These are phyloP conservation scores for Dioszegia hungarica DNA, from an alignment of 768 basidiomycete genomes.

Conservation along the genomic window DNA sequence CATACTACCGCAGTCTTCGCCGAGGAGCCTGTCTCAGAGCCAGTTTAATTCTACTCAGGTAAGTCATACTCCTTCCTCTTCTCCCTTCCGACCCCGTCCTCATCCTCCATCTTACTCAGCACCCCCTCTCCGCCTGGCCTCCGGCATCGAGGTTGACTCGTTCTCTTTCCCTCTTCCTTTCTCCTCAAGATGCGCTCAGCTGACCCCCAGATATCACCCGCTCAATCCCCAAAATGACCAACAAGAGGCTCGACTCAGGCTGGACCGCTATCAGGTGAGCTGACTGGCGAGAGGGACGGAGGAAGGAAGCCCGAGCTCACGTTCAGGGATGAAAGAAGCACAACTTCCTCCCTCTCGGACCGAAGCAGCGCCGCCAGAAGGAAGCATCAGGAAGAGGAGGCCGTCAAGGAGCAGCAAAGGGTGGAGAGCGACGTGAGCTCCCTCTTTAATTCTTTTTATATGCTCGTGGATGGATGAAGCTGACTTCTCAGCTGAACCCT, in stretches of 20 bases:
- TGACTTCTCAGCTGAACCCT: slow-evolving; percentile 10
- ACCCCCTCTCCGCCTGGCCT: not conserved
- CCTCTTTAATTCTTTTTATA: not conserved
- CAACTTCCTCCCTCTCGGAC: not conserved
- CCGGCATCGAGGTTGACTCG: not conserved
- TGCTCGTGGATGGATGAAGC: not conserved
- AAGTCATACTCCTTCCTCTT: not conserved
- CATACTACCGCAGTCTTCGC: not conserved
- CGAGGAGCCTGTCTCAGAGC: too few relatives aligned
- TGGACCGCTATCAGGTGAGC: slow-evolving; percentile 1
- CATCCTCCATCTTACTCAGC: not conserved
- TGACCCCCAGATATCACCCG: too few relatives aligned
- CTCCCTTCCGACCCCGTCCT: not conserved
- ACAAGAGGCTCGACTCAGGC: not conserved
- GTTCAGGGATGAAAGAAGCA: slow-evolving; percentile 3
- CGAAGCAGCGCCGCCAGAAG: not conserved
- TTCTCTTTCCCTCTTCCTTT: slow-evolving; percentile 2
- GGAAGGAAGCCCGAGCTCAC: too few relatives aligned
- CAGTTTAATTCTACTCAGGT: too few relatives aligned
- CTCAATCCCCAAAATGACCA: too few relatives aligned
- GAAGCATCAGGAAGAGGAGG: not conserved
- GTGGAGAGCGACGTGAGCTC: slow-evolving; percentile 1
- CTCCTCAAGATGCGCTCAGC: too few relatives aligned
- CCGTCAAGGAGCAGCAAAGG: not conserved
- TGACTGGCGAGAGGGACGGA: not conserved